Conservation (phyloP, 345 rosid genomes). For the Eucalyptus polybractea region DNA sequence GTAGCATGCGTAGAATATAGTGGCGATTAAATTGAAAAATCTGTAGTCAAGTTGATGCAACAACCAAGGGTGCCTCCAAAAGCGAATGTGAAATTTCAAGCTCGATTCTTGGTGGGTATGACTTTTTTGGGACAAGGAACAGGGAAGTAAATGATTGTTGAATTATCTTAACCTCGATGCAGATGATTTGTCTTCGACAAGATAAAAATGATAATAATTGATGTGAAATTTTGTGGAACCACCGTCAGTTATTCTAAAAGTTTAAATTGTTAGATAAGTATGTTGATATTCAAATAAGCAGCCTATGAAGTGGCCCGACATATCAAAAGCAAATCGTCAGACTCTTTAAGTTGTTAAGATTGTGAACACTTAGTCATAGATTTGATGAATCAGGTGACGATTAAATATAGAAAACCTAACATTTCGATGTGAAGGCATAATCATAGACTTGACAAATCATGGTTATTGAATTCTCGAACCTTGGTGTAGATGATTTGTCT, state of each 20-base stretch:
- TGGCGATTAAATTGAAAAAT: neutral
- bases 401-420: too few species aligned
- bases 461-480: neutral
- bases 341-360: neutral
- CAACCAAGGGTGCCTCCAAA: too few species aligned
- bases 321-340: neutral
- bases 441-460: too few species aligned
- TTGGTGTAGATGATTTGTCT: too few species aligned
- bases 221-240: too few species aligned
- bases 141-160: neutral
- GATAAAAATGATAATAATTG: too few species aligned
- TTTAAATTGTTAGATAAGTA: too few species aligned
- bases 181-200: neutral
- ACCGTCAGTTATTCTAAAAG: fast-evolving
- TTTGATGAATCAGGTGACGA: neutral
- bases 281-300: too few species aligned
- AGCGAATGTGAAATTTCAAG: neutral
- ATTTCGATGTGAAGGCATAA: too few species aligned
- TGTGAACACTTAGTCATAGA: neutral
- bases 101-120: neutral
- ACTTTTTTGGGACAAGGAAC: neutral
- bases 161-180: neutral
- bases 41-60: neutral
- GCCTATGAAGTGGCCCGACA: neutral
- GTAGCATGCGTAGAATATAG: too few species aligned